A percentile compares a stretch with the other conserved stretches of the same genome.
Conservation (phyloP, 495 filamentous ascomycete species). For the Lindgomyces ingoldianus region DNA sequence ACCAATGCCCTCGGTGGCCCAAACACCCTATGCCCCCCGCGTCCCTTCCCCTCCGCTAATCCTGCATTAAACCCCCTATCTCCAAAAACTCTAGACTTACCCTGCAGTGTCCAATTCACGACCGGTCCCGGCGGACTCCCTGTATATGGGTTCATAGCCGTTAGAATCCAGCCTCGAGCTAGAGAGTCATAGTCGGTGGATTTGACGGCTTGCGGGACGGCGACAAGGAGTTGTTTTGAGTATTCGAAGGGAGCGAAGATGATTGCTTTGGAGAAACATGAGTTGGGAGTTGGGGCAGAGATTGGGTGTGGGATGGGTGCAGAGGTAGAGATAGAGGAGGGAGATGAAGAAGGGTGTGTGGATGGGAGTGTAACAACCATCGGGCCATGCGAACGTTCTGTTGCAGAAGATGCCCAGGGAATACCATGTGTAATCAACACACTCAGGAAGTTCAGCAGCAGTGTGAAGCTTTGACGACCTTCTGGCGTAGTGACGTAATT, state of each 20-base stretch:
- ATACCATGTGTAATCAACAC: conserved; percentile 26
- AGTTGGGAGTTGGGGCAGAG: background rate
- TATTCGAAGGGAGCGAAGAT: conserved; percentile 26
- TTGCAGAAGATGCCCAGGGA: conserved; percentile 22
- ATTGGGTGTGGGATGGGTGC: background rate
- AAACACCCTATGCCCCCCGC: conserved; percentile 17
- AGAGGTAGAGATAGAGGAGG: background rate
- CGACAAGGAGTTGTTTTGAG: conserved; percentile 17
- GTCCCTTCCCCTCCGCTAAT: background rate
- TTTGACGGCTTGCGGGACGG: conserved; percentile 22
- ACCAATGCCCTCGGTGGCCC: conserved; percentile 5
- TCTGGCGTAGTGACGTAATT: conserved; percentile 3
- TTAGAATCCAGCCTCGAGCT: conserved; percentile 26
- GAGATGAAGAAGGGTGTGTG: background rate
- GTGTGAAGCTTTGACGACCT: background rate
- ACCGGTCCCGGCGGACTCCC: conserved; percentile 3
- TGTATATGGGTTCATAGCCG: conserved; percentile 10
- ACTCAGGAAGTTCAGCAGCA: conserved; percentile 7
- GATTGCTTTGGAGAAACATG: conserved; percentile 8
- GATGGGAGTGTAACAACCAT: conserved; percentile 4
- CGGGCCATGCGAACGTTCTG: conserved; percentile 19
- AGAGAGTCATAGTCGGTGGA: background rate
- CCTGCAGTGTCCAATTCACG: conserved; percentile 17
- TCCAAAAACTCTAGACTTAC: conserved; percentile 18
- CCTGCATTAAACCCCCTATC: conserved; percentile 3